Percentiles rank a stretch among this genome's conserved stretches.
Conservation (phyloP, 257 asterid genomes). For the Striga asiatica region DNA sequence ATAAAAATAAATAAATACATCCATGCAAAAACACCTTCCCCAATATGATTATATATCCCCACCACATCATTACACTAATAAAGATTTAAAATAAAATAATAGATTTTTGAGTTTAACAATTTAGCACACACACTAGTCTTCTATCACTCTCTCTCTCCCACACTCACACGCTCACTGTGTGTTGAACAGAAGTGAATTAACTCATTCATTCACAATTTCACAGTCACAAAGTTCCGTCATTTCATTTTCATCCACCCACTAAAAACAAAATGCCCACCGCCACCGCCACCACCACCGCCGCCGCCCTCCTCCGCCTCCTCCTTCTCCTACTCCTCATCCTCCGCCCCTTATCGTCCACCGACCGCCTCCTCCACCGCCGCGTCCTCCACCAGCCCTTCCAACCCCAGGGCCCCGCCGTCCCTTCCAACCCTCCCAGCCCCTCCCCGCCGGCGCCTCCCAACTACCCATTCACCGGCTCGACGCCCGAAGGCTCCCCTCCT, state of each 20-base stretch:
- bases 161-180: not conserved
- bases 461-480: constrained; percentile 36
- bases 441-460: constrained; percentile 38
- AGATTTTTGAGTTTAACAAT: no score
- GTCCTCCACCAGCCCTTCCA: constrained; percentile 62
- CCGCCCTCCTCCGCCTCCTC: constrained; percentile 21
- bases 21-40: no score
- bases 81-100: no score
- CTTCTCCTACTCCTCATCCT: constrained; percentile 11
- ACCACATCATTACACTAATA: no score
- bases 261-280: constrained; percentile 3
- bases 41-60: no score
- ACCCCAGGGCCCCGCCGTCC: constrained; percentile 31
- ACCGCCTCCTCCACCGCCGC: constrained; percentile 43
- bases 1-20: no score
- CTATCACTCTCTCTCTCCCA: no score
- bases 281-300: constrained; percentile 18
- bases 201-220: not conserved
- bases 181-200: not conserved
- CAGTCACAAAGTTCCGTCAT: not conserved
- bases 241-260: not conserved
- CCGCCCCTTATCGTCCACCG: constrained; percentile 20
- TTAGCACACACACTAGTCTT: no score
- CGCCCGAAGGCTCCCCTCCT: constrained; percentile 31
- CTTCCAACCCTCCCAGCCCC: constrained; percentile 32